Evolutionary conservation across 208 protist species (phyloP), one percentile per base, ranked within the genome.

Genomic region (Leishmania major): DNA sequence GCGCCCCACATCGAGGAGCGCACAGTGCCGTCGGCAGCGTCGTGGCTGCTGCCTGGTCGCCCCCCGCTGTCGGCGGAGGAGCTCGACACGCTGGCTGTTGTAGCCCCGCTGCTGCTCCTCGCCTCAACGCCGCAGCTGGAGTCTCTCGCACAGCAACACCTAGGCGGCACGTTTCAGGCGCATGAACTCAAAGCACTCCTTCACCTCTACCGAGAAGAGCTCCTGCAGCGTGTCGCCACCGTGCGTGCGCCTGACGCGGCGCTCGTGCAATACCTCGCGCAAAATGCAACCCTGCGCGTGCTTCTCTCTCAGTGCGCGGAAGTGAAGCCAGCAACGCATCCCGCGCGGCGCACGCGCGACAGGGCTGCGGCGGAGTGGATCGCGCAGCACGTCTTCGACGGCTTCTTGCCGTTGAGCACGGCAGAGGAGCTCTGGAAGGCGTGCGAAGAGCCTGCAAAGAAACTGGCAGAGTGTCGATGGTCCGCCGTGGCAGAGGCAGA

Each of bases 181-280:
- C 90, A 89, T 77, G 87, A 92, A 57, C 87, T 96, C 40, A 87
- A 87, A 57, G 78, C 90, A 11, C 79, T 94, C 31, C 89, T 96
- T 19, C 70, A 86, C 22, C 69, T 80, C n/a, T 87, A 96, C 74
- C 73, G 67, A 0, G 19, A 53, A 4, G 87, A 88, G 43, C 75
- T 95, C 28, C 74, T 71, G 47, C 45, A 66, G 19, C 79, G 87
- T 5, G 60, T 91, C 43, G 71, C 35, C 28, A 66, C 74, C 2
- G 70, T 53, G 19, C 59, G 60, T n/a, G 80, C 37, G 43, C 64
- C 74, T 19, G 84, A 92, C 67, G 71, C 55, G 25, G 55, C 82
- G 55, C n/a, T 92, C 15, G 81, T 92, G 43, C 78, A 86, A 31
- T 81, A 88, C 59, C 84, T 91, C 47, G 59, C 76, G n/a, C 55